Base-by-base conservation (phyloP, 768 basidiomycete species). In the Candolleomyces aberdarensis region DNA sequence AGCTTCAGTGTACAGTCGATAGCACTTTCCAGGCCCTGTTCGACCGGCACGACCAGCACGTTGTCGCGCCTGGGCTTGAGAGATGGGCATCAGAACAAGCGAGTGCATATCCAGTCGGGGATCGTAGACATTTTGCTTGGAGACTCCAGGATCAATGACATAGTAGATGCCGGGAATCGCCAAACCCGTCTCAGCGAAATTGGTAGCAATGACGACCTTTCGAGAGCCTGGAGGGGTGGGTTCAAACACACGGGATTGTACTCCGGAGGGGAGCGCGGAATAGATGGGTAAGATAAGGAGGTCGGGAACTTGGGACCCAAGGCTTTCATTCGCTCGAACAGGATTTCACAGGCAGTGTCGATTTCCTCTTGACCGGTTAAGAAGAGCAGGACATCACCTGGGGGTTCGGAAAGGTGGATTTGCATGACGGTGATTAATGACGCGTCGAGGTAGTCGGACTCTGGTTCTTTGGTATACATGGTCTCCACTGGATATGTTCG, bases 161-260 rank as follows among this genome's bases (percentile, higher is more conserved):
- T 98, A 99, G 80, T 98, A 98, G 71, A 99, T 97, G 32, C 96
- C 97, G 39, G 95, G 94, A 68, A 98, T 99, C 8, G 97, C 98
- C 71, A 99, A 80, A 76, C 93, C 95, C 11, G 97, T 98, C 79
- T 99, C 97, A 2, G 97, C 97, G 58, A 98, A 96, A 74, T 98
- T 99, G 26, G 97, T 99, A n/a, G 97, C 96, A 66, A 99, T 93
- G 69, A 98, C 95, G 63, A 96, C 94, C 78, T 99, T 99, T 62
- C 97, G 91, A n/a, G 96, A 88, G 52, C 97, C 97, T 17, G 95
- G 95, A 6, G 97, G 97, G 0, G 97, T 94, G 5, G 96, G 95
- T 62, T 98, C 97, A 75, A 99, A 99, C 44, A 99, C 96, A 32
- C 93, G 84, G 7, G 95, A 98, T 74, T 99, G 97, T 58, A 98